These are phyloP conservation scores for Thraustochytrium striatum DNA, from an alignment of 352 stramenopile genomes.

Conservation along the genomic window DNA sequence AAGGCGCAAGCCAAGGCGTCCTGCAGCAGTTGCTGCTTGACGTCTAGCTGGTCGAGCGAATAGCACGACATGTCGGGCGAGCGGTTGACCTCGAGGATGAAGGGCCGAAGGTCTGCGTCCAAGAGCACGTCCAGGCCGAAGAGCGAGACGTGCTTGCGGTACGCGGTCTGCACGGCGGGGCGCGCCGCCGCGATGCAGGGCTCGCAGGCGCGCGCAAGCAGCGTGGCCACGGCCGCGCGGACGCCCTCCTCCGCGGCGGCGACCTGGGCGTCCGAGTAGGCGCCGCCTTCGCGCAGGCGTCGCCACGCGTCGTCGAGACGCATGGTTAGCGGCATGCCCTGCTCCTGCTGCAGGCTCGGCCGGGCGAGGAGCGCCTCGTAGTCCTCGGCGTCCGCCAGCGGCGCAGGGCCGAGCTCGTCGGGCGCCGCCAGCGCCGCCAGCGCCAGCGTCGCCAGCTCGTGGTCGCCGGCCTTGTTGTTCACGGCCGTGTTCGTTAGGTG, in stretches of 20 bases:
- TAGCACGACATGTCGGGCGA: conserved; percentile 38
- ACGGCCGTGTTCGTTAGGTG: conserved; percentile 39
- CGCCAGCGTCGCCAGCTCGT: neutral
- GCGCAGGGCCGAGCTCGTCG: neutral
- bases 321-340: conserved; percentile 25
- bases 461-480: conserved; percentile 24
- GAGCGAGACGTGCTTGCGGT: conserved; percentile 4
- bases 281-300: neutral
- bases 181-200: neutral
- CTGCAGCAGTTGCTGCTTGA: conserved; percentile 32
- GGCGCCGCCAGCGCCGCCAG: neutral
- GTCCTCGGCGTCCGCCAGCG: conserved; percentile 13
- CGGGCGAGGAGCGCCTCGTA: neutral
- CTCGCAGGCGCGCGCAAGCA: neutral
- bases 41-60: conserved; percentile 13
- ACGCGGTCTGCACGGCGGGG: neutral
- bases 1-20: neutral
- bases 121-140: conserved; percentile 26
- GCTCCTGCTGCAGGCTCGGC: neutral
- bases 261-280: neutral
- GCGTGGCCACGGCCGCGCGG: neutral
- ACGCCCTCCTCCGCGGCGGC: neutral
- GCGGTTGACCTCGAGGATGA: conserved; percentile 34
- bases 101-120: conserved; percentile 14
- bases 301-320: neutral